Base-by-base conservation (phyloP, 2,329 filamentous ascomycete species). In the Stagonosporopsis chrysanthemi region DNA sequence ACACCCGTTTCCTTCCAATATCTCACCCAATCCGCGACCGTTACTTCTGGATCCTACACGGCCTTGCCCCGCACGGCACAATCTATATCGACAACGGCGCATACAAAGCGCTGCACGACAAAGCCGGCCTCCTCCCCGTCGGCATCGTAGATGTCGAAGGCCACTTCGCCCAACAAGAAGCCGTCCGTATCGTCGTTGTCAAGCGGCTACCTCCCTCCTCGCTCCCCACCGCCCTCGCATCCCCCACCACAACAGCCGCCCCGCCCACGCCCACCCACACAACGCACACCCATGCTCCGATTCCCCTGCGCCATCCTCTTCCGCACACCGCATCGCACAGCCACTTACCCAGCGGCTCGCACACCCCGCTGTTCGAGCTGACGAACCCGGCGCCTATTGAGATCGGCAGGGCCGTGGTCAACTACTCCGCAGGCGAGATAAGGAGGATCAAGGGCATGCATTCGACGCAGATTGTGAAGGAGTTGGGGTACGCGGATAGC, bases 41-140 rank as follows among this genome's bases (percentile, higher is more conserved):
- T 60, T 92, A 95, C 73, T 98, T 99, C 83, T 99, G 95, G 95
- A 88, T 99, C 45, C 84, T 98, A 0, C 92, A 99, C 77, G 95
- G 94, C 9, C 86, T 97, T 11, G 88, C 89, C 23, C 92, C 95
- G 0, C 93, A 96, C 70, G 95, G 95, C 14, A 96, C 90, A 2
- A 75, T 99, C 24, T 98, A 91, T 79, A 96, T 99, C 67, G 95
- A 99, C 79, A 81, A 86, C n/a, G 95, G 95, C 39, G 94, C 94
- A 3, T 88, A 92, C 78, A 82, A 84, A 31, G 95, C 94, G 0
- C 83, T 98, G 3, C 80, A 87, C 15, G 87, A 88, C 71, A 96
- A 96, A 79, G 92, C 93, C 0, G 91, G 92, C 3, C 85, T 99
- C 2, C 85, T 98, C 0, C 92, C 94, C 0, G 93, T 91, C 0